Base-by-base conservation (phyloP, 148 eudicot species). In the Hydrangea macrophylla region DNA sequence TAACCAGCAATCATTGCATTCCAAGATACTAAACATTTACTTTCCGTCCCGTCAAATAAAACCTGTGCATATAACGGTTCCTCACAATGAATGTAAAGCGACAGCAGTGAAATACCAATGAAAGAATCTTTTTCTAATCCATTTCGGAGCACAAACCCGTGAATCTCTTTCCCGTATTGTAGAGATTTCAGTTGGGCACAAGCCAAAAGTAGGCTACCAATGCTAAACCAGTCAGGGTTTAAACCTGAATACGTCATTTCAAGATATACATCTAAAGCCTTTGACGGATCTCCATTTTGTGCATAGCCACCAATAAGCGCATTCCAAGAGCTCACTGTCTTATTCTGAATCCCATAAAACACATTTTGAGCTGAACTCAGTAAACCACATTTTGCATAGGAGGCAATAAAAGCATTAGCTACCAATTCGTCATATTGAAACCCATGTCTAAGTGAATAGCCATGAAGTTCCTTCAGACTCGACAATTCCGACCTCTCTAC, bases 1-100 rank as follows among this genome's bases (percentile, higher is more conserved):
- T 78, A 86, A 31, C 90, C 94, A 58, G 85, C 37, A 27, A 88
- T 80, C 87, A 88, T 80, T 25, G 86, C 82, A 69, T 88, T 88
- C 94, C 94, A 86, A 33, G 79, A 73, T 56, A 86, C 82, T 51
- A 67, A 61, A 65, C 33, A 73, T 66, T 65, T 86, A 51, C 66
- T 67, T 56, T 73, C 60, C 55, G 73, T 77, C 55, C 75, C 28
- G 33, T 79, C 81, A 77, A 89, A 89, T 42, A 82, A 45, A 69
- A 62, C 62, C 62, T 55, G 70, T 39, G 90, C 85, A 75, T 20
- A 64, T 6, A 55, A 69, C 26, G 68, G 59, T 70, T 72, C 70
- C 44, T 67, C 73, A 72, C 89, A 89, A 25, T 59, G 71, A 55
- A 76, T 60, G 74, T 88, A 88, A 35, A 88, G 75, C 51, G 90